Evolutionary conservation across 192 early-diverging fungal genomes (phyloP), one percentile per base, ranked within the genome.

Genomic region (Backusella tarrabulga): DNA sequence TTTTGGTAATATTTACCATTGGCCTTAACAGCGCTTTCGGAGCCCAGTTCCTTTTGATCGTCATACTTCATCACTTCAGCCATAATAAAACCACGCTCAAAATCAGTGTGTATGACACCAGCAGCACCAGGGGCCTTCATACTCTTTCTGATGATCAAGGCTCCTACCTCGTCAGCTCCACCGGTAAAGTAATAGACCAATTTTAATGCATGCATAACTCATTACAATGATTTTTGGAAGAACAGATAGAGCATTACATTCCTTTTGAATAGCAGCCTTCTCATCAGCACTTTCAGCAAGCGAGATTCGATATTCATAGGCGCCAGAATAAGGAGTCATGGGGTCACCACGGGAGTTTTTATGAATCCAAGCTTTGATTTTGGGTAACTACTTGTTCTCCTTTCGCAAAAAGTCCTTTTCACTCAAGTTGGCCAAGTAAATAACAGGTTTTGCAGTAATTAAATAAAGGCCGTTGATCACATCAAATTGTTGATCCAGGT

Each of bases 131-230:
- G 95, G n/a, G 80, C 85, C 71, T 87, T 87, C 1, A 83, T 85
- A 11, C 32, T 38, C 46, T 77, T 79, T 36, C 83, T 74, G 73
- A 97, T 93, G 32, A 95, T 96, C 96, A 95, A 98, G 36, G 94
- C 94, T 67, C 95, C 88, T 19, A 97, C 95, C 86, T 99, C 97
- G 80, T 92, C 89, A 42, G 89, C 90, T 40, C 97, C 96, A 66
- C 90, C 95, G 35, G 97, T 98, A 87, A 98, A 97, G 86, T 92
- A 99, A 88, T 99, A 97, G 80, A 93, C 89, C 34, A 99, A 85
- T 73, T 93, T 86, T 71, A 99, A 87, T 54, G 94, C 90, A 42
- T n/a, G 88, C 74, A 83, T 99, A 99, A 68, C 97, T 97, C n/a
- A 91, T 88, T 7, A 94, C 87, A 72, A 98, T 93, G 77, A 99